A percentile compares a stretch with the other conserved stretches of the same genome.
phyloP scores from a whole-genome alignment of 2,329 filamentous ascomycete species.

The Aspergillus aculeatinus region DNA sequence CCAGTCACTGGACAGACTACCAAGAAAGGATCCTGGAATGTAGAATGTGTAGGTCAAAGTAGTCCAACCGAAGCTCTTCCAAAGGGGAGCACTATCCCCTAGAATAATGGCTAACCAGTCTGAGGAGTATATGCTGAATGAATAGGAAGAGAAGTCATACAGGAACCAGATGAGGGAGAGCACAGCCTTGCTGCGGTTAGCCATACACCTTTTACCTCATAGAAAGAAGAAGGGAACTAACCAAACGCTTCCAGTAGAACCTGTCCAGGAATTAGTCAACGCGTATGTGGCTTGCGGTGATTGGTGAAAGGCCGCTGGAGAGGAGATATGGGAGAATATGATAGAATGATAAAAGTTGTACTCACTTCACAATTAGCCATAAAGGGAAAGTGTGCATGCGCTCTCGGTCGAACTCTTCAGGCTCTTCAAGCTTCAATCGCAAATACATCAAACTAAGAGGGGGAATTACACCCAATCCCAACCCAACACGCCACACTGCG shows the following conservation, averaged over 20 bases:
- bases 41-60: constrained; percentile 87
- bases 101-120: constrained; percentile 61
- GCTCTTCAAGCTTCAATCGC: constrained; percentile 72
- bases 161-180: constrained; percentile 82
- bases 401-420: constrained; percentile 71
- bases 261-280: constrained; percentile 27
- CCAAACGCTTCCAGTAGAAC: constrained; percentile 74
- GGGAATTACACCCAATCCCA: constrained; percentile 77
- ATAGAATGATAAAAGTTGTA: constrained; percentile 20
- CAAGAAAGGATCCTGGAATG: constrained; percentile 75
- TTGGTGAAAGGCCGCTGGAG: not conserved
- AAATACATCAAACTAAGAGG: constrained; percentile 69
- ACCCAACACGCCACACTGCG: constrained; percentile 76
- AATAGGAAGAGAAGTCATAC: constrained; percentile 82
- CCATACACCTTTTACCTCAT: not conserved
- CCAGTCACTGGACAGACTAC: constrained; percentile 74
- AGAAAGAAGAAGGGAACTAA: constrained; percentile 16
- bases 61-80: constrained; percentile 83
- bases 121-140: constrained; percentile 81
- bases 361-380: constrained; percentile 45
- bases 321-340: not conserved
- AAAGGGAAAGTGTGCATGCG: constrained; percentile 64
- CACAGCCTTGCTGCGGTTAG: constrained; percentile 41
- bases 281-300: not conserved
- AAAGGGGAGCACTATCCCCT: constrained; percentile 60